phyloP scores from a whole-genome alignment of 805 yeast species.

The Candida coquimbonensis region DNA sequence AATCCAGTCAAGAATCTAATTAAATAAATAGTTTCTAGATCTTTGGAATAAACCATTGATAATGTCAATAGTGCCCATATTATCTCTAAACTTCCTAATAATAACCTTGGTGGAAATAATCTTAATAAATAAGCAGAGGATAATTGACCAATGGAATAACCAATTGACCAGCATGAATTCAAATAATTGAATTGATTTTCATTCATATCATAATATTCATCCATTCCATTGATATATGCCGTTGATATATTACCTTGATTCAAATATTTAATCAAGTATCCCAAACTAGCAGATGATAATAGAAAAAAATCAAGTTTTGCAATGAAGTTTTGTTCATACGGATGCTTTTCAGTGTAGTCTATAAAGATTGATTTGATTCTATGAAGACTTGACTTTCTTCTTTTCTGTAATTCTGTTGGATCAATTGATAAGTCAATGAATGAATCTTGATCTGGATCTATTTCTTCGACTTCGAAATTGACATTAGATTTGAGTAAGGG shows the following conservation, averaged over 20 bases:
- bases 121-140: constrained; percentile 36
- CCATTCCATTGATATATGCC: constrained; percentile 42
- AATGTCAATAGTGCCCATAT: constrained; percentile 36
- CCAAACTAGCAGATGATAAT: constrained; percentile 34
- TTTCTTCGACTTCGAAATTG: too few relatives aligned
- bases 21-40: constrained; percentile 21
- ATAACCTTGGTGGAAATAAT: constrained; percentile 32
- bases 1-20: constrained; percentile 33
- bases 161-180: constrained; percentile 38
- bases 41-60: constrained; percentile 23
- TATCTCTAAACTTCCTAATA: constrained; percentile 26
- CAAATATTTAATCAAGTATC: constrained; percentile 37
- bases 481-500: too few relatives aligned
- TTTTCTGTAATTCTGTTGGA: too few relatives aligned
- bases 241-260: constrained; percentile 37
- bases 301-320: constrained; percentile 31
- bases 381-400: too few relatives aligned
- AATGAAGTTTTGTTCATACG: constrained; percentile 26
- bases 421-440: too few relatives aligned
- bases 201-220: constrained; percentile 32
- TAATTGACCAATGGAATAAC: constrained; percentile 41
- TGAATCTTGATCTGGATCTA: too few relatives aligned
- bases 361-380: too few relatives aligned
- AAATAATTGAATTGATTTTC: constrained; percentile 38
- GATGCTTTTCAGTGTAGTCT: constrained; percentile 23